Evolutionary conservation across 345 rosid species (phyloP), one percentile per base, ranked within the genome.

Genomic region (Eucalyptus shirleyi): DNA sequence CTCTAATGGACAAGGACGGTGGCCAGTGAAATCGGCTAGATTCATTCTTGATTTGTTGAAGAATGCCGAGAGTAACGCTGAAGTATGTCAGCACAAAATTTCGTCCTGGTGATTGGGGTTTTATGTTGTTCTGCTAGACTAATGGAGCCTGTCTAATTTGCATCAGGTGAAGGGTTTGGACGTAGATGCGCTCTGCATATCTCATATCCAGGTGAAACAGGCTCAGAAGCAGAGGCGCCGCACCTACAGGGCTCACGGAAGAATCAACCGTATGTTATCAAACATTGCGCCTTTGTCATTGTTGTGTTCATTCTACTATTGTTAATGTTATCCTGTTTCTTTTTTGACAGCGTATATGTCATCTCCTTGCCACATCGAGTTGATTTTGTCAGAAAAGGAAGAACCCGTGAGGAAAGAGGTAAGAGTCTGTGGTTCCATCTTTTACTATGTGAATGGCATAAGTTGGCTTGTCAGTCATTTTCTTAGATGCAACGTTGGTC

Each of bases 1-100:
- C 89, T 94, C 97, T 24, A 97, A 96, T 62, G 98, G 98, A 49
- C 98, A 97, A 93, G 98, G 97, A 28, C 97, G 98, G 62, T 96
- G 98, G 97, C 95, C 95, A 8, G 93, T 69, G 8, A 94, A 94
- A 86, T 94, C 95, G 40, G 95, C 50, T 49, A 49, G 6, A 49
- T 49, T 49, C 50, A 49, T 13, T 49, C 50, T 49, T 13, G 16
- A 49, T 49, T 49, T 49, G 16, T 49, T 49, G 50, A 49, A 49
- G 50, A 13, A 49, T 49, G 50, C 50, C 14, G 50, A 49, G 50
- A 49, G 50, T 49, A 49, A 49, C 1, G 50, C 16, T 49, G 50
- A 49, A 49, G 50, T 49, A 49, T 49, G 50, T 49, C 50, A 13
- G 50, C 50, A 49, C 50, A 49, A 49, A 49, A 49, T 49, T 49